These are phyloP conservation scores for Blastomyces emzantsi DNA, from an alignment of 2,329 filamentous ascomycete genomes.

Conservation along the genomic window DNA sequence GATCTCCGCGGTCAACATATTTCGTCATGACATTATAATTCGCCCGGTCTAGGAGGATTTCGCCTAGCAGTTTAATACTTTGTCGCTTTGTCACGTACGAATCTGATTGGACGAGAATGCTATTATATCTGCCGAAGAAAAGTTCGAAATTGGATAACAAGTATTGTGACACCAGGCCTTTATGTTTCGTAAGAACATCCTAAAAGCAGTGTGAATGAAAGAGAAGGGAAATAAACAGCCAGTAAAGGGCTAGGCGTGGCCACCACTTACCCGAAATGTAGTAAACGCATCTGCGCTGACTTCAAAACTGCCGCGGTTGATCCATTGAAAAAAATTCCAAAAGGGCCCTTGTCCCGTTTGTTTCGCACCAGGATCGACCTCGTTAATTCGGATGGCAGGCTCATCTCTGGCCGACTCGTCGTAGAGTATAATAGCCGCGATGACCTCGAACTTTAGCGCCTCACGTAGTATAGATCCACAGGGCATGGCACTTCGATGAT, in stretches of 20 bases:
- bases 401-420: constrained; percentile 72
- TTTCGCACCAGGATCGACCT: constrained; percentile 64
- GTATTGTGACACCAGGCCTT: constrained; percentile 79
- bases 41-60: constrained; percentile 85
- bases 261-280: constrained; percentile 68
- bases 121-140: constrained; percentile 90
- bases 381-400: constrained; percentile 63
- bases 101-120: constrained; percentile 75
- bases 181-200: constrained; percentile 93
- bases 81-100: constrained; percentile 98
- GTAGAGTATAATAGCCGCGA: constrained; percentile 84
- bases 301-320: constrained; percentile 93
- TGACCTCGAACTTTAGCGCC: constrained; percentile 81
- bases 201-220: constrained; percentile 28
- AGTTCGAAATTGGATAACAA: constrained; percentile 81
- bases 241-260: not conserved
- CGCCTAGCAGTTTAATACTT: constrained; percentile 92
- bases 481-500: constrained; percentile 83
- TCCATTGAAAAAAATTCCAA: constrained; percentile 96
- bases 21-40: constrained; percentile 98
- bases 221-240: not conserved
- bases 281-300: constrained; percentile 96
- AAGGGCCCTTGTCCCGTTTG: constrained; percentile 80
- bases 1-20: constrained; percentile 90
- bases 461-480: constrained; percentile 86